Conservation (phyloP, 177 flowering plant genomes). For the Vitis hybrid region DNA sequence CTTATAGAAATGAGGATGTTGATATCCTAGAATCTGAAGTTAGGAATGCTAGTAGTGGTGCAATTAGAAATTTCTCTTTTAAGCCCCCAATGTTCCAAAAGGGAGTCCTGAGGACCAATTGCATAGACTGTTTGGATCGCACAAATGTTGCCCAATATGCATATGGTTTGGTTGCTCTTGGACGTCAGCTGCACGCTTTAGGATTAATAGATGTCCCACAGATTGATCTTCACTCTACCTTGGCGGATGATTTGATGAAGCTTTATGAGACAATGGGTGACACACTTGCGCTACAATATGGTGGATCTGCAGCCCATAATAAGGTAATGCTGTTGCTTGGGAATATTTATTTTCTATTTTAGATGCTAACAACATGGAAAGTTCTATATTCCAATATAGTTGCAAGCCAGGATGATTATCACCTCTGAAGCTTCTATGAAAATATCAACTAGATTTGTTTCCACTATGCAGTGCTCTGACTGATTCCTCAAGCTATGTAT, state of each 20-base stretch:
- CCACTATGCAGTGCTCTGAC: neutral
- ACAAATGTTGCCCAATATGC: constrained; percentile 96
- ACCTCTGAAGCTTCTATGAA: neutral
- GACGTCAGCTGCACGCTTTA: constrained; percentile 69
- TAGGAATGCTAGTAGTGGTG: constrained; percentile 16
- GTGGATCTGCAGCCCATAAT: constrained; percentile 98
- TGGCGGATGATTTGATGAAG: constrained; percentile 70
- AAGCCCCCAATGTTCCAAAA: constrained; percentile 60
- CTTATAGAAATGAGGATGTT: constrained; percentile 20
- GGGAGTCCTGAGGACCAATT: constrained; percentile 90
- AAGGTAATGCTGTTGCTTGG: constrained; percentile 51
- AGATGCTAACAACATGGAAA: neutral
- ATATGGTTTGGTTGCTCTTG: constrained; percentile 83
- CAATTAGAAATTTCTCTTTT: constrained; percentile 15
- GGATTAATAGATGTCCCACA: constrained; percentile 46
- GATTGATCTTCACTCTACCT: constrained; percentile 54
- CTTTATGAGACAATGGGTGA: constrained; percentile 92
- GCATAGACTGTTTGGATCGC: constrained; percentile 97
- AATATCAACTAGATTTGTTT: neutral
- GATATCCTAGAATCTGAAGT: constrained; percentile 26
- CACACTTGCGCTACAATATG: constrained; percentile 91
- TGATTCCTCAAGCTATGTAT: neutral
- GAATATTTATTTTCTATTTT: too few species aligned
- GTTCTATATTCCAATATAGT: neutral
- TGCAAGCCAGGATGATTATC: neutral